Evolutionary conservation across 306 rosid species (phyloP), one percentile per base, ranked within the genome.

Genomic region (Inga oerstediana): DNA sequence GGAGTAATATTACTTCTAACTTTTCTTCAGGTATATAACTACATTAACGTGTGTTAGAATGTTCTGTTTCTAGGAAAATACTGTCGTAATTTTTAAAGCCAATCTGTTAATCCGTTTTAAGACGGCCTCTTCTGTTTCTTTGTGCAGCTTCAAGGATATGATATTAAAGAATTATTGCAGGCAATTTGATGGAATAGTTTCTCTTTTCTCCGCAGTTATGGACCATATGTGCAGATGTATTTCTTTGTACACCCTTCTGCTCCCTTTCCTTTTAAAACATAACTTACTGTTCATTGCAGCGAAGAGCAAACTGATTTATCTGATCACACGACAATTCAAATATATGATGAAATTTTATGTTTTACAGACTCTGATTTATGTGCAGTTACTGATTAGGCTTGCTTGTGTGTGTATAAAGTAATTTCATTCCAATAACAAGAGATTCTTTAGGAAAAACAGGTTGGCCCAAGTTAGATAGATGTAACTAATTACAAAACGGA

Each of bases 151-250:
- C 97, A 96, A 92, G 99, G 99, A 44, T 94, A 97, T 62, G 97
- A 97, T 85, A 92, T 97, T 91, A 97, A 92, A 89, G 98, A 97
- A 84, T 79, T 97, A 88, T 88, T 97, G 89, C 99, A 93, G 90
- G 44, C 94, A 84, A 92, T 79, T 81, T 90, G 89, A 92, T 48
- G 43, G 75, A 81, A 80, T 39, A 39, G 30, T 80, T 73, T 81
- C 19, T 75, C 66, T 48, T 79, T n/a, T 77, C 72, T 20, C 54
- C 82, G 32, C 46, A 54, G 79, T 68, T 72, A 64, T 67, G 67
- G 85, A 85, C 82, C 75, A 65, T 39, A 39, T 85, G 78, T 82
- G 71, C 68, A 75, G 70, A 37, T 80, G 77, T 74, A 45, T 78
- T 54, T 75, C 48, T 72, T 74, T 66, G 80, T 27, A 71, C 17